Evolutionary conservation across 768 basidiomycete species (phyloP).

Genomic region (Panaeolus papilionaceus): DNA sequence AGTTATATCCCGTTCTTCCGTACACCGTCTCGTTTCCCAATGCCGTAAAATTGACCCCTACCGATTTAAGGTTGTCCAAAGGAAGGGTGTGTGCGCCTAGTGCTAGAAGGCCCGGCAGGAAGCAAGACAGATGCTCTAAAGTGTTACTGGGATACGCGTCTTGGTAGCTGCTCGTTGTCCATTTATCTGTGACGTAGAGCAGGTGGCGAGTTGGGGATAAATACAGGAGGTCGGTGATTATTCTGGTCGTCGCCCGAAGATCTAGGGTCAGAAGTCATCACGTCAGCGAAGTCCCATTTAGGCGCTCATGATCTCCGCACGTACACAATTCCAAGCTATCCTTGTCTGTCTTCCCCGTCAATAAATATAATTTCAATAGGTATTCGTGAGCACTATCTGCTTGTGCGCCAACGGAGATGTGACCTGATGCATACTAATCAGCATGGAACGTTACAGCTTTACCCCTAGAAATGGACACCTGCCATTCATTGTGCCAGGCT

Average conservation of each 20-base stretch:
- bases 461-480: slow-evolving; percentile 36
- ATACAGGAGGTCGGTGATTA: slow-evolving; percentile 70
- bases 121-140: slow-evolving; percentile 81
- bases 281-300: not conserved
- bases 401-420: slow-evolving; percentile 65
- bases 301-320: slow-evolving; percentile 27
- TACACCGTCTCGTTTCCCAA: slow-evolving; percentile 45
- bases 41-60: slow-evolving; percentile 52
- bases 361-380: slow-evolving; percentile 73
- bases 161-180: slow-evolving; percentile 33
- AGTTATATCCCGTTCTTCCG: slow-evolving; percentile 42
- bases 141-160: slow-evolving; percentile 47
- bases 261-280: slow-evolving; percentile 44
- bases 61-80: slow-evolving; percentile 53
- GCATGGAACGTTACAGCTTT: not conserved
- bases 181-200: slow-evolving; percentile 70
- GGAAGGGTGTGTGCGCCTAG: slow-evolving; percentile 71
- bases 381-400: slow-evolving; percentile 84
- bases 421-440: slow-evolving; percentile 34
- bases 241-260: slow-evolving; percentile 63
- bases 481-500: slow-evolving; percentile 47
- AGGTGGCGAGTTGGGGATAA: slow-evolving; percentile 68
- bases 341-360: slow-evolving; percentile 68
- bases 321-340: slow-evolving; percentile 70
- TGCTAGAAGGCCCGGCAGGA: slow-evolving; percentile 77